Percentiles rank a stretch among this genome's conserved stretches.
These are phyloP conservation scores for Eutrema yunnanense DNA, from an alignment of 345 rosid genomes.

Conservation along the genomic window DNA sequence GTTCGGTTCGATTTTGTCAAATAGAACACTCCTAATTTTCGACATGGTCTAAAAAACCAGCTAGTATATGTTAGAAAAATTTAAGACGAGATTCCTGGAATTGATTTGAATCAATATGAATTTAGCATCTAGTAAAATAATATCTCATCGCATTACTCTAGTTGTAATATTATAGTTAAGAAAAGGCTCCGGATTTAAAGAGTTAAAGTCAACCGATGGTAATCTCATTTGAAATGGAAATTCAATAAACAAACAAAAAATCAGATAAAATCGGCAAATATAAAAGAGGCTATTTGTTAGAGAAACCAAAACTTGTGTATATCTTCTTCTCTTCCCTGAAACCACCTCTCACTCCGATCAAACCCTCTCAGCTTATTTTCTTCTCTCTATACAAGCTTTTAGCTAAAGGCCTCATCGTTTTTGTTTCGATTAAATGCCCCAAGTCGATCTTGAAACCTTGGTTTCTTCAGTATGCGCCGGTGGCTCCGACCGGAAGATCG, in stretches of 20 bases:
- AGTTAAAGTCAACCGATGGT: slow-evolving; percentile 19
- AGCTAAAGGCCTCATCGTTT: slow-evolving; percentile 2
- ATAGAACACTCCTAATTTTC: too few species aligned
- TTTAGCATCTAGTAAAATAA: too few species aligned
- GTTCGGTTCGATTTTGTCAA: too few species aligned
- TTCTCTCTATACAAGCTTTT: not conserved
- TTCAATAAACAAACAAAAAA: not conserved
- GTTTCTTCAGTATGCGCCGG: slow-evolving; percentile 74
- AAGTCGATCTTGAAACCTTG: slow-evolving; percentile 66
- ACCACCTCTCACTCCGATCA: slow-evolving; percentile 1
- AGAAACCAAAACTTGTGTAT: not conserved
- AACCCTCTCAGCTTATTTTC: not conserved
- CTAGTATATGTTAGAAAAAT: too few species aligned
- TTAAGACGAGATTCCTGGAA: too few species aligned
- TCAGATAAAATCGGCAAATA: not conserved
- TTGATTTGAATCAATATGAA: too few species aligned
- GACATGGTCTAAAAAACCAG: too few species aligned
- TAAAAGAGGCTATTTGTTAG: slow-evolving; percentile 1
- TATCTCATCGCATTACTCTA: too few species aligned
- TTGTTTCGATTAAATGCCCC: slow-evolving; percentile 13
- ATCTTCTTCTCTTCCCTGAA: not conserved
- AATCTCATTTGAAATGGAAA: not conserved
- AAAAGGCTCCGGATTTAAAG: not conserved
- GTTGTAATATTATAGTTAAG: not conserved
- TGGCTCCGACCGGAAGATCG: slow-evolving; percentile 59